Evolutionary conservation across 1,139 yeast genomes (phyloP), one percentile per base, ranked within the genome.

Genomic region (Suhomyces ambrosiae): DNA sequence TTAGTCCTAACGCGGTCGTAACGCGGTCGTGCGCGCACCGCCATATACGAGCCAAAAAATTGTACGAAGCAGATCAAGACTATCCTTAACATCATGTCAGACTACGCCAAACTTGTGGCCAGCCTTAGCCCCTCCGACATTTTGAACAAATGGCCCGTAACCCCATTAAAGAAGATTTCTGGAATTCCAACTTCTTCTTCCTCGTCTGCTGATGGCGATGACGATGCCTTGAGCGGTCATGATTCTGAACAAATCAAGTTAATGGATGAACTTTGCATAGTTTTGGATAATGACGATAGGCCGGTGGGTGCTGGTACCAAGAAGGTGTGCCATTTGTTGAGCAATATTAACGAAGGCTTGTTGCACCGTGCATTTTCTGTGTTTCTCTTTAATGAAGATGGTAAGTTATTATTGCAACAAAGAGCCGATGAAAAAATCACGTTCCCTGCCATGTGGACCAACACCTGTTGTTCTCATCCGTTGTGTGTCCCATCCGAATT

Each of bases 401-500:
- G 82, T 42, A 76, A 84, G 64, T 74, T 94, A 47, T 73, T 92
- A 49, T 74, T 92, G 51, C 98, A 92, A 65, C 95, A 88, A 65
- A 80, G 99, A 53, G 97, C 99, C 0, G 82, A 82, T 42, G 97
- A 92, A 60, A 92, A 92, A 64, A 92, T 92, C 66, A 92, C 99
- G 1, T 92, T 92, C 63, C 95, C 98, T 2, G 80, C 79, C 42
- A 80, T 88, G 84, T 92, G 99, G 99, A 92, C 99, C 28, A 92
- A 92, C 61, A 94, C 99, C 3, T 94, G 98, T 64, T 92, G 99
- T 61, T 90, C 97, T 0, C 99, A 92, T 62, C 99, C 99, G 5
- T 71, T 92, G 41, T 88, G 96, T 44, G 80, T 88, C 18, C 77
- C 83, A 25, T 69, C 79, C 27, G 99, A 92, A 63, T 68, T 89